Percentiles rank a stretch among this genome's conserved stretches.
Conservation (phyloP, 139 green algal genomes). For the Mesotaenium endlicherianum region DNA sequence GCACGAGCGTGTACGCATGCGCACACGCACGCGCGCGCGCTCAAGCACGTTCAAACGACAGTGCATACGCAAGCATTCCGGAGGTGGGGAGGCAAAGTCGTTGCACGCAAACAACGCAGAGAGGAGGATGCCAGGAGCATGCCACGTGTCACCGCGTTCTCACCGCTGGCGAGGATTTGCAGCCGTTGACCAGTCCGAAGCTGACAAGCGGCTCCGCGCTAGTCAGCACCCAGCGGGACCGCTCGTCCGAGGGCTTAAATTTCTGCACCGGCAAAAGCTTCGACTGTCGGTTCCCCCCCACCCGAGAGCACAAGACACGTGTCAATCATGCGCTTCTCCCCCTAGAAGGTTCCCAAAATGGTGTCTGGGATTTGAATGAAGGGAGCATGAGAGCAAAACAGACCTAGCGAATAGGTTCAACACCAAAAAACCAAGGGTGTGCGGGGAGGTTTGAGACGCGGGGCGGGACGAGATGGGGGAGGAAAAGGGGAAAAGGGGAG, state of each 20-base stretch:
- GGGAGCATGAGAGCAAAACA: not conserved
- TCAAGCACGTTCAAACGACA: too few species aligned
- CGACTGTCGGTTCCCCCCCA: not conserved
- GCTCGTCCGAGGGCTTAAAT: conserved; percentile 14
- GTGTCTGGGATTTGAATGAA: too few species aligned
- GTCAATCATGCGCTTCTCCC: too few species aligned
- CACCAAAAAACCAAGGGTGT: not conserved
- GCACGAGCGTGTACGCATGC: too few species aligned
- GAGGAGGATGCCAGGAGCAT: too few species aligned
- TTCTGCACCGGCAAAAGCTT: not conserved
- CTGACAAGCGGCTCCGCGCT: conserved; percentile 12
- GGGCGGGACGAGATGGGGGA: not conserved
- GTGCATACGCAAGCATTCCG: too few species aligned
- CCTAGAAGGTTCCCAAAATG: too few species aligned
- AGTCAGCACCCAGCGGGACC: not conserved
- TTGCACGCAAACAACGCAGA: too few species aligned
- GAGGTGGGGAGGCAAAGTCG: too few species aligned
- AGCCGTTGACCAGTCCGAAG: not conserved
- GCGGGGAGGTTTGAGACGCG: not conserved
- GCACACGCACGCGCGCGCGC: too few species aligned
- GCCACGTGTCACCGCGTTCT: too few species aligned
- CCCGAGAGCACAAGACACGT: not conserved
- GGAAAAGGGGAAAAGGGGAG: not conserved
- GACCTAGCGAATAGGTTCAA: not conserved
- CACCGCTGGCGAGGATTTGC: not conserved